Percentiles rank a stretch among this genome's conserved stretches.
Evolutionary conservation across 2,329 filamentous ascomycete species (phyloP).

Genomic region (Xylariales sp.): DNA sequence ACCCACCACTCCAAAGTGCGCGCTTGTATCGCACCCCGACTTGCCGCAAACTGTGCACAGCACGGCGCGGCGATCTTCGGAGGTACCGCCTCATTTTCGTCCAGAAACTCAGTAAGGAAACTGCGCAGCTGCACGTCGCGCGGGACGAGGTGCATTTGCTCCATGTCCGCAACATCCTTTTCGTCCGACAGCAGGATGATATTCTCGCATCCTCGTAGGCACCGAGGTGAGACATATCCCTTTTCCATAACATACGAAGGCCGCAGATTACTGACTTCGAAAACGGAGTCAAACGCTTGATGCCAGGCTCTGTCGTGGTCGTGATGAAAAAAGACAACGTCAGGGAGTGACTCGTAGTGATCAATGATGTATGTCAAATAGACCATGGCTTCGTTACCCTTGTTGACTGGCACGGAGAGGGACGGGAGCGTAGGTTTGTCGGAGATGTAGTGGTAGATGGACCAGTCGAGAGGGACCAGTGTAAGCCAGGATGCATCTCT

Average conservation of each 20-base stretch:
- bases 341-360: constrained; percentile 53
- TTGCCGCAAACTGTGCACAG: constrained; percentile 51
- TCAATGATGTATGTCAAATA: constrained; percentile 61
- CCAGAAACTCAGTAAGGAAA: constrained; percentile 18
- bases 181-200: constrained; percentile 2
- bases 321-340: constrained; percentile 57
- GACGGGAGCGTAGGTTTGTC: neutral
- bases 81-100: constrained; percentile 24
- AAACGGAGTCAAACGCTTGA: constrained; percentile 46
- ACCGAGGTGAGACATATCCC: constrained; percentile 58
- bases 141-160: neutral
- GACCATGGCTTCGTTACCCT: constrained; percentile 56
- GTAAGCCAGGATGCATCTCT: neutral
- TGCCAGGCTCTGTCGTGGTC: constrained; percentile 52
- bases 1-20: constrained; percentile 40
- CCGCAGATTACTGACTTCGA: constrained; percentile 45
- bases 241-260: constrained; percentile 44
- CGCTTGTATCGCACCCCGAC: constrained; percentile 33
- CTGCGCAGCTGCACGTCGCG: constrained; percentile 14
- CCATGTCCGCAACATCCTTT: neutral
- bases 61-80: constrained; percentile 37
- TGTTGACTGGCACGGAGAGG: constrained; percentile 20
- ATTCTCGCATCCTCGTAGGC: constrained; percentile 25
- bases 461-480: constrained; percentile 1
- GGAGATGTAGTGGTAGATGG: constrained; percentile 7